These are phyloP conservation scores for Fusarium albidum DNA, from an alignment of 2,329 filamentous ascomycete genomes.

Conservation along the genomic window DNA sequence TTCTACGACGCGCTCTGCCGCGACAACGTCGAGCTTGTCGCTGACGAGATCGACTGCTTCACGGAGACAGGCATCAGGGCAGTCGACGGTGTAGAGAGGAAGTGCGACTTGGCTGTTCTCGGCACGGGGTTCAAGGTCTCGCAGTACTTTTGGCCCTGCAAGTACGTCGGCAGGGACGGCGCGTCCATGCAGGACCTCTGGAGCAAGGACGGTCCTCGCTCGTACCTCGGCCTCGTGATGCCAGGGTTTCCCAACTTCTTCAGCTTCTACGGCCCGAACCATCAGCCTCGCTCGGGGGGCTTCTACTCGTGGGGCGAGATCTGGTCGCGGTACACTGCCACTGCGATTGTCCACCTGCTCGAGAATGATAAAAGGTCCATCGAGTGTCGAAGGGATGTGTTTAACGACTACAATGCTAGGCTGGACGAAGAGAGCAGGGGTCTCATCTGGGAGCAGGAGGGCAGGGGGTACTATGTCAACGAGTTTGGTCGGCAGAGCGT, in stretches of 20 bases:
- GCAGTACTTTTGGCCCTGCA: conserved; percentile 12
- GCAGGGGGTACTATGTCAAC: conserved; percentile 13
- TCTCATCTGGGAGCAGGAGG: conserved; percentile 13
- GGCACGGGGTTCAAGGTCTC: conserved; percentile 18
- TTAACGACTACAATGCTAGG: conserved; percentile 9
- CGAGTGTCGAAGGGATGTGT: conserved; percentile 5
- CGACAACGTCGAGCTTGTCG: conserved; percentile 5
- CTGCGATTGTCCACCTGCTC: conserved; percentile 1
- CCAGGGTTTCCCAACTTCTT: conserved; percentile 15
- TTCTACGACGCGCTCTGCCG: conserved; percentile 12
- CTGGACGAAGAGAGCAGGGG: conserved; percentile 1
- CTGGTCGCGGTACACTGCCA: conserved; percentile 9
- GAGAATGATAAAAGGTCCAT: conserved; percentile 15
- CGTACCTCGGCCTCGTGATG: conserved; percentile 6
- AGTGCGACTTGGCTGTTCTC: conserved; percentile 1
- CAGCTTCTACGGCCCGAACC: conserved; percentile 10
- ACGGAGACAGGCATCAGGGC: conserved; percentile 9
- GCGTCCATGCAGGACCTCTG: conserved; percentile 6
- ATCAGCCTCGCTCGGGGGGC: conserved; percentile 11
- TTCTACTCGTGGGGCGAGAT: conserved; percentile 20
- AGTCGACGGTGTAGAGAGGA: not conserved
- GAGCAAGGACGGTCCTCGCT: conserved; percentile 11
- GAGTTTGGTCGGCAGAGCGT: conserved; percentile 11
- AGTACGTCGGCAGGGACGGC: conserved; percentile 11
- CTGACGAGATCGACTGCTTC: conserved; percentile 5